Conservation (phyloP, 495 filamentous ascomycete genomes). For the Penicillium desertorum region DNA sequence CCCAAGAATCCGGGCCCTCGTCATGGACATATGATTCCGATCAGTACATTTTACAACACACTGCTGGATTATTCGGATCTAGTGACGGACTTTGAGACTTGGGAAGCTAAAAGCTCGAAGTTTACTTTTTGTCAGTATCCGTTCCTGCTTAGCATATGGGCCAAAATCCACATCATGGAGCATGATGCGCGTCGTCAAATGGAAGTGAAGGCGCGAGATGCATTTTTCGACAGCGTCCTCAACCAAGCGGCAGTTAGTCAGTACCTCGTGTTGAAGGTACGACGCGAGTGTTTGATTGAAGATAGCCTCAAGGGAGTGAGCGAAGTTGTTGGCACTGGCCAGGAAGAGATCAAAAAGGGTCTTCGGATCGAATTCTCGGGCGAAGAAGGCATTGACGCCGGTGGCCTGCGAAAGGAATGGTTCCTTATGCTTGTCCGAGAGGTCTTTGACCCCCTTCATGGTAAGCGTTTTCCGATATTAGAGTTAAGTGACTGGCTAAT, state of each 20-base stretch:
- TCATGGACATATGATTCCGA: conserved; percentile 67
- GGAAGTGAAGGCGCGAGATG: conserved; percentile 85
- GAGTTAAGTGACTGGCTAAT: conserved; percentile 20
- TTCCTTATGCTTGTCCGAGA: conserved; percentile 89
- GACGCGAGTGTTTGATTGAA: conserved; percentile 86
- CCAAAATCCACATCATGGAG: conserved; percentile 91
- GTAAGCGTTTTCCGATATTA: conserved; percentile 49
- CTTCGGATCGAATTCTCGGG: conserved; percentile 83
- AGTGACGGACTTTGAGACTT: conserved; percentile 82
- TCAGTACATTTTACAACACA: conserved; percentile 85
- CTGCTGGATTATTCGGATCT: conserved; percentile 83
- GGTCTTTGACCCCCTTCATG: conserved; percentile 88
- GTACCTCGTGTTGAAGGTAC: conserved; percentile 75
- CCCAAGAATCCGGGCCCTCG: conserved; percentile 43
- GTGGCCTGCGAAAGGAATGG: conserved; percentile 93
- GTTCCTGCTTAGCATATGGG: conserved; percentile 89
- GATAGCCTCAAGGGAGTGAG: conserved; percentile 86
- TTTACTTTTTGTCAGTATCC: conserved; percentile 95
- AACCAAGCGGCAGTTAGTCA: conserved; percentile 71
- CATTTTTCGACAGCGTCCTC: conserved; percentile 87
- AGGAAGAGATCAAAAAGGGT: conserved; percentile 91
- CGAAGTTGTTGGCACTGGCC: conserved; percentile 77
- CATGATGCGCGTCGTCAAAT: conserved; percentile 90
- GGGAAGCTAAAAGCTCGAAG: conserved; percentile 72
- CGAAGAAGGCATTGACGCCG: conserved; percentile 91